Evolutionary conservation across 1,284 basidiomycete genomes (phyloP).

Genomic region (Leccinum solheimii): DNA sequence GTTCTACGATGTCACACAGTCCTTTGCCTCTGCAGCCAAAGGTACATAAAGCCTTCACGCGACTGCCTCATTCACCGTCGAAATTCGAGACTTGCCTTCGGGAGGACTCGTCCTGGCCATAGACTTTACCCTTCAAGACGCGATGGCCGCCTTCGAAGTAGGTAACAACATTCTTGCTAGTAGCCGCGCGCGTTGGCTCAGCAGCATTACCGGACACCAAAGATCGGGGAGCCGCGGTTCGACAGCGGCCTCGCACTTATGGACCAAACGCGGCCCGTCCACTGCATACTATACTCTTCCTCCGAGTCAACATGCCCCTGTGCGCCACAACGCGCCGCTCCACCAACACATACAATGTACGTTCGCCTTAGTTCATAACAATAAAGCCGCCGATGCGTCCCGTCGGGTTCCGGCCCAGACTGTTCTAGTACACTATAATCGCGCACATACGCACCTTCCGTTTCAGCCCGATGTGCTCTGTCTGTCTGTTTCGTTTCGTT

Average conservation of each 20-base stretch:
- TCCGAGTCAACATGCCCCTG: too few relatives aligned
- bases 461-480: too few relatives aligned
- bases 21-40: slow-evolving; percentile 58
- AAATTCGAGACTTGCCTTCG: slow-evolving; percentile 58
- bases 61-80: slow-evolving; percentile 13
- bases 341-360: too few relatives aligned
- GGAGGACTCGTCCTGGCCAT: slow-evolving; percentile 69
- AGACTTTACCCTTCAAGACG: slow-evolving; percentile 74
- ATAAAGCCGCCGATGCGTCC: too few relatives aligned
- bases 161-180: slow-evolving; percentile 13
- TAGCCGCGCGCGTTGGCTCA: neutral
- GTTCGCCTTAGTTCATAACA: too few relatives aligned
- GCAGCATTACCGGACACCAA: neutral
- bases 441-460: too few relatives aligned
- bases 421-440: too few relatives aligned
- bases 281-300: too few relatives aligned
- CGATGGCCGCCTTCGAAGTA: slow-evolving; percentile 89
- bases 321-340: too few relatives aligned
- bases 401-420: too few relatives aligned
- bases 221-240: slow-evolving; percentile 90
- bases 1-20: slow-evolving; percentile 60
- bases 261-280: slow-evolving; percentile 40
- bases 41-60: slow-evolving; percentile 39
- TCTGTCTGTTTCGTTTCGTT: too few relatives aligned
- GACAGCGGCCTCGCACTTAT: slow-evolving; percentile 75